Evolutionary conservation across 768 basidiomycete species (phyloP), one percentile per base, ranked within the genome.

Genomic region (Russula lepida): DNA sequence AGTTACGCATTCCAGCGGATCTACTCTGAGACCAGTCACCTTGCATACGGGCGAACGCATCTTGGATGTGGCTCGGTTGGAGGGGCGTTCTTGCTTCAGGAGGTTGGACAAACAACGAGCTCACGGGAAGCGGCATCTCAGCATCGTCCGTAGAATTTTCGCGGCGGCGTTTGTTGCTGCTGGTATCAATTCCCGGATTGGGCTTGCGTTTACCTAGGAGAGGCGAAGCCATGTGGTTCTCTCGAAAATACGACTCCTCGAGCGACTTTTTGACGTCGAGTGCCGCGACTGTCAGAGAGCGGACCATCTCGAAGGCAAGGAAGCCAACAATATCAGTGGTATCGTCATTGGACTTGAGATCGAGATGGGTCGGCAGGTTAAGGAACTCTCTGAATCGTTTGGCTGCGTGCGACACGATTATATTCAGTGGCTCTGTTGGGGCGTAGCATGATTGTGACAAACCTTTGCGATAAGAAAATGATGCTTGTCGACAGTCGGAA

Each of bases 391-490:
- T 82, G 74, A 98, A 98, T 6, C 94, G 91, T 73, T 95, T 95
- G 15, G 87, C 94, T 97, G 64, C 1, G 32, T 97, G 64, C 1
- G 32, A n/a, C 6, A 21, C 3, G 27, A 25, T 44, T 28, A 50
- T 37, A 49, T 30, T 56, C 13, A 33, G 0, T 17, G 46, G 27
- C 32, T 23, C 41, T 41, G 43, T 17, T 37, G 13, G 35, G 21
- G 32, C n/a, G n/a, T 35, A 32, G 19, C 15, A 41, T 12, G 17
- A 43, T 6, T n/a, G 27, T 43, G 41, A 72, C 75, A 33, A 48
- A 91, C 94, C 88, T 85, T 98, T 98, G 56, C 94, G 85, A 72
- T 95, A 97, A 0, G 95, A 97, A 72, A 98, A 98, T 17, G 92
- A 92, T 0, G 95, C 95, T 72, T 97, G 95, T 60, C 95, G 83